Conservation (phyloP, 306 rosid species). For the Clitoria ternatea region DNA sequence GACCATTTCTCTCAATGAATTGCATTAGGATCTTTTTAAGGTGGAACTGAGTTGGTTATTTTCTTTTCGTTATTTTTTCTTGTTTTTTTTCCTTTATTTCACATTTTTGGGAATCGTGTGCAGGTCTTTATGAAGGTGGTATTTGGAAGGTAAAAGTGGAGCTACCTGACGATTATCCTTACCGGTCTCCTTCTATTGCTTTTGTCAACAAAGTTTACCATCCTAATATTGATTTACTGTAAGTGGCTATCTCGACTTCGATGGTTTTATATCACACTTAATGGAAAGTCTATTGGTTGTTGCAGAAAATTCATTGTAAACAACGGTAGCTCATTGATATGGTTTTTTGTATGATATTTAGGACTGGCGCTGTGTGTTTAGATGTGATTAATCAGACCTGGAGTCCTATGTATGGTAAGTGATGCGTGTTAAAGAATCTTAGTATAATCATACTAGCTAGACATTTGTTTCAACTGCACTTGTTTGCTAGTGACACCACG, state of each 20-base stretch:
- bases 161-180: constrained; percentile 88
- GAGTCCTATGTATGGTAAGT: constrained; percentile 92
- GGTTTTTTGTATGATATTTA: constrained; percentile 38
- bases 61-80: not conserved
- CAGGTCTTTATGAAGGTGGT: constrained; percentile 81
- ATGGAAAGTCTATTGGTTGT: not conserved
- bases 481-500: constrained; percentile 3
- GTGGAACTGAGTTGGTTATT: constrained; percentile 1
- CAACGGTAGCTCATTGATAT: constrained; percentile 17
- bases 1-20: constrained; percentile 18
- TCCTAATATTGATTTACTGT: constrained; percentile 95
- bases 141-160: constrained; percentile 87
- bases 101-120: constrained; percentile 25
- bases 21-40: constrained; percentile 24
- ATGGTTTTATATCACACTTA: constrained; percentile 2
- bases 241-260: constrained; percentile 33
- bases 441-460: not conserved
- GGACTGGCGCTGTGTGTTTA: constrained; percentile 91
- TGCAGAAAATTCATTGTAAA: not conserved
- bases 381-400: constrained; percentile 93
- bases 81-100: not conserved
- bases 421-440: not conserved
- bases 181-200: constrained; percentile 85
- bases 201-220: constrained; percentile 83
- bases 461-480: not conserved